Evolutionary conservation across 257 asterid genomes (phyloP).

Genomic region (Solanum medicagineum): DNA sequence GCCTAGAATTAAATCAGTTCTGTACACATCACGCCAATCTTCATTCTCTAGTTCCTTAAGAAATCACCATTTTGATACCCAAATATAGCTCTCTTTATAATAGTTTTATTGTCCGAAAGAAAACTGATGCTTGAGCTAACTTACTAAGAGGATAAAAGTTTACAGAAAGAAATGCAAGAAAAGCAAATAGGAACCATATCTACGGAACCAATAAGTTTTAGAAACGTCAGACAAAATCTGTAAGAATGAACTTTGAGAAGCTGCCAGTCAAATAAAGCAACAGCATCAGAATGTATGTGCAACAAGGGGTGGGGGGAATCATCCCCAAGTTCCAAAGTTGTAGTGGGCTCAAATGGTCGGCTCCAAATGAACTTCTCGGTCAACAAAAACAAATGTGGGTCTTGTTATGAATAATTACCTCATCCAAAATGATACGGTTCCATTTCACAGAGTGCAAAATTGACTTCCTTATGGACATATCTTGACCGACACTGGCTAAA

Average conservation of each 20-base stretch:
- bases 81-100: neutral
- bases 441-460: slow-evolving; percentile 67
- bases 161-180: neutral
- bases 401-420: slow-evolving; percentile 24
- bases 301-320: neutral
- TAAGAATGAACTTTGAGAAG: neutral
- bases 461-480: slow-evolving; percentile 32
- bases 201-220: neutral
- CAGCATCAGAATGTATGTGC: neutral
- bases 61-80: neutral
- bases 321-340: neutral
- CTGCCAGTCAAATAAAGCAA: neutral
- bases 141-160: neutral
- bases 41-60: neutral
- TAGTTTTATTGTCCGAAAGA: neutral
- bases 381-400: neutral
- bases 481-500: slow-evolving; percentile 14
- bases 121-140: neutral
- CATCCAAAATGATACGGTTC: slow-evolving; percentile 86
- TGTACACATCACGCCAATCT: neutral
- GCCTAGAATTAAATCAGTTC: neutral
- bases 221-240: neutral
- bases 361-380: neutral
- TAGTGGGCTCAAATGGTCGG: too few species aligned
- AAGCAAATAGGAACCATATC: neutral